Evolutionary conservation across 2,329 filamentous ascomycete genomes (phyloP).

Genomic region (Podosphaera fusca): DNA sequence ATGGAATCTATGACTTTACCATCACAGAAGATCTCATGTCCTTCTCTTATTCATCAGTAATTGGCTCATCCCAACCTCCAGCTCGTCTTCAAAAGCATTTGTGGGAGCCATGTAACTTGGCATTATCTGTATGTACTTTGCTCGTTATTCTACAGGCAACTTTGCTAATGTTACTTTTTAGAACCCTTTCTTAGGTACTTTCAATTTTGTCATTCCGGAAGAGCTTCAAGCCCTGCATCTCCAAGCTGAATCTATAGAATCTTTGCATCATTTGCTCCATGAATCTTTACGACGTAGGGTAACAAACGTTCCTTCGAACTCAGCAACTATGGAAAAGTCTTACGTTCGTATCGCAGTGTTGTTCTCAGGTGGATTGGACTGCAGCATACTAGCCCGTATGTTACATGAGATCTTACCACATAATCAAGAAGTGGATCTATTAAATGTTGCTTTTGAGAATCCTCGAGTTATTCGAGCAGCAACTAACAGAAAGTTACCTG

Average conservation of each 20-base stretch:
- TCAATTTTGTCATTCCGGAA: constrained; percentile 19
- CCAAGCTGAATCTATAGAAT: constrained; percentile 26
- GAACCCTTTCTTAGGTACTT: constrained; percentile 9
- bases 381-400: constrained; percentile 64
- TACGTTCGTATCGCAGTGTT: constrained; percentile 48
- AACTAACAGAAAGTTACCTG: constrained; percentile 8
- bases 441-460: constrained; percentile 96
- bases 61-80: background rate
- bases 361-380: constrained; percentile 89
- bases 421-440: constrained; percentile 53
- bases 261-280: constrained; percentile 29
- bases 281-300: constrained; percentile 42
- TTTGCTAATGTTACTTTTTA: constrained; percentile 2
- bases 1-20: constrained; percentile 42
- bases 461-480: constrained; percentile 44
- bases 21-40: constrained; percentile 1
- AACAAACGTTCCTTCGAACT: constrained; percentile 38
- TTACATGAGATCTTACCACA: constrained; percentile 51
- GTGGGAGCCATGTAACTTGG: constrained; percentile 1
- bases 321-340: constrained; percentile 12
- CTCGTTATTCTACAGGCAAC: background rate
- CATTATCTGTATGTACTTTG: background rate
- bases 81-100: constrained; percentile 2
- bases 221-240: constrained; percentile 14
- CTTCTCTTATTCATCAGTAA: background rate